These are phyloP conservation scores for Flaveria brownii DNA, from an alignment of 129 eudicot species.

Conservation along the genomic window DNA sequence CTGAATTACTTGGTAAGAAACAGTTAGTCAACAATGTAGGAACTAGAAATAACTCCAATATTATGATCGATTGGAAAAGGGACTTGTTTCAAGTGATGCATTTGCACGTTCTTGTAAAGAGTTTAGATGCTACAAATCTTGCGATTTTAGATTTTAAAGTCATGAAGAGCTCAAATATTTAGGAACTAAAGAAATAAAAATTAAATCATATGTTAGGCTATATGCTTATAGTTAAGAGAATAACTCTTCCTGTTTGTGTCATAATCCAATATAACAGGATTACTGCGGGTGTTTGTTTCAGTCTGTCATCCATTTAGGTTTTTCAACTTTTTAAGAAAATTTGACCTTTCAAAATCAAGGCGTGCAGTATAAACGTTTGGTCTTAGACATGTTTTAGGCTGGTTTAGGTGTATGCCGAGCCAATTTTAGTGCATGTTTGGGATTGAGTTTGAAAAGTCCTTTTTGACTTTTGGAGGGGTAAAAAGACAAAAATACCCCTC, in stretches of 20 bases:
- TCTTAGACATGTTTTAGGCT: too few species aligned
- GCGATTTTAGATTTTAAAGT: constrained; percentile 17
- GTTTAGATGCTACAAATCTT: constrained; percentile 12
- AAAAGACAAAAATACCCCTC: too few species aligned
- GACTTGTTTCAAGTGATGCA: neutral
- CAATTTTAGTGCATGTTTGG: too few species aligned
- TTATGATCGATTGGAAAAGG: neutral
- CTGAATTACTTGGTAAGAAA: neutral
- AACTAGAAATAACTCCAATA: neutral
- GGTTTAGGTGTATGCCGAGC: too few species aligned
- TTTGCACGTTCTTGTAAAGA: neutral
- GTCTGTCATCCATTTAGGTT: neutral
- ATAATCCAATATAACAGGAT: too few species aligned
- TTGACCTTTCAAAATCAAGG: neutral
- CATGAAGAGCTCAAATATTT: constrained; percentile 11
- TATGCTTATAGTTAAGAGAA: too few species aligned
- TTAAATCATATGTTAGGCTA: neutral
- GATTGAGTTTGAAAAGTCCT: too few species aligned
- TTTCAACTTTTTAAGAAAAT: neutral
- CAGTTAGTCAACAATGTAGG: constrained; percentile 6
- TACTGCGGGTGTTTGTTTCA: neutral
- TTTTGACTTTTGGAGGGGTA: too few species aligned
- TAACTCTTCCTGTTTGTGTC: neutral
- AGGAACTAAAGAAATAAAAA: neutral
- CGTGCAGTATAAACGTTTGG: too few species aligned